These are phyloP conservation scores for Chlorella sp. DNA, from an alignment of 139 green algal genomes.

Conservation along the genomic window DNA sequence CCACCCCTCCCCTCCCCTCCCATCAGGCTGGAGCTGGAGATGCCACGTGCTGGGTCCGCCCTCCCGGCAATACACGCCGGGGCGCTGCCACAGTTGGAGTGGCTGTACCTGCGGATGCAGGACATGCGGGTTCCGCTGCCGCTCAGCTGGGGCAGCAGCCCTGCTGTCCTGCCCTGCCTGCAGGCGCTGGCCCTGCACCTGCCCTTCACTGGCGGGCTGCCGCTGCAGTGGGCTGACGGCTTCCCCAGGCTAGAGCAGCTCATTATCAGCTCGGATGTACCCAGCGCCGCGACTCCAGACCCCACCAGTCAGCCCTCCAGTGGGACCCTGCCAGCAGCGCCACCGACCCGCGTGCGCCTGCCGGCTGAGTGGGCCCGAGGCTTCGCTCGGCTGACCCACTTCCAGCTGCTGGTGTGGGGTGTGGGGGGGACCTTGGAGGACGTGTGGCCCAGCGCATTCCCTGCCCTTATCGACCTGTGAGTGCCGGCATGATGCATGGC, in stretches of 20 bases:
- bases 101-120: not conserved
- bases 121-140: not conserved
- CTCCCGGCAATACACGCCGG: not conserved
- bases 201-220: not conserved
- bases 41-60: not conserved
- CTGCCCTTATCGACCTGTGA: no score
- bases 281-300: not conserved
- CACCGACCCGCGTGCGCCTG: not conserved
- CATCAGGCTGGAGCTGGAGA: not conserved
- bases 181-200: not conserved
- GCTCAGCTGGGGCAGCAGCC: not conserved
- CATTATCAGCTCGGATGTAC: not conserved
- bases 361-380: no score
- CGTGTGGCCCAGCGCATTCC: no score
- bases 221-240: not conserved
- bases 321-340: not conserved
- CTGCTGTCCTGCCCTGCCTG: not conserved
- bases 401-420: no score
- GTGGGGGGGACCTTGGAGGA: no score
- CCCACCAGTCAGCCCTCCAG: not conserved
- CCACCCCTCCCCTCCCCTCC: not conserved
- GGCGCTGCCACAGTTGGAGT: not conserved
- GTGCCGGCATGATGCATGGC: no score
- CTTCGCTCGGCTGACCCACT: no score
- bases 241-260: not conserved